phyloP scores from a whole-genome alignment of 371 early-diverging fungal genomes.

The Mucor ambiguus region DNA sequence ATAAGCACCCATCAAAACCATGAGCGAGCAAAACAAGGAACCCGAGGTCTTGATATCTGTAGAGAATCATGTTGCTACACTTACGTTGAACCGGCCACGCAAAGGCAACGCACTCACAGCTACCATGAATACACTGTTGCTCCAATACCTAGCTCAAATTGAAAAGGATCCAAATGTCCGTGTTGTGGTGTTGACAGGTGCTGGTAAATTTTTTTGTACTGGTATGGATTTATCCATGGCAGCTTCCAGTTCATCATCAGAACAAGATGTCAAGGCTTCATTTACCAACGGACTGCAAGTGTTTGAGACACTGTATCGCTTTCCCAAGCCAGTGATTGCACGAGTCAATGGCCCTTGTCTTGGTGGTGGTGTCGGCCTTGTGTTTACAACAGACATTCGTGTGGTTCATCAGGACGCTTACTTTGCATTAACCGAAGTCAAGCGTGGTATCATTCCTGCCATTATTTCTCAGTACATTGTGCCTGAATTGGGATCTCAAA shows the following conservation, averaged over 20 bases:
- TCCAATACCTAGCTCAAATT: slow-evolving; percentile 43
- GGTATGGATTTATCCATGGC: slow-evolving; percentile 68
- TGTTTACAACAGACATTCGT: slow-evolving; percentile 69
- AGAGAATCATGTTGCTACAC: slow-evolving; percentile 53
- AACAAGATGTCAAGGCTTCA: slow-evolving; percentile 32
- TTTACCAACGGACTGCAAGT: slow-evolving; percentile 37
- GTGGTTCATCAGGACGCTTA: slow-evolving; percentile 52
- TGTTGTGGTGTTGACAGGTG: slow-evolving; percentile 65
- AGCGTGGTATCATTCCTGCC: slow-evolving; percentile 72
- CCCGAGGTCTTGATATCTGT: slow-evolving; percentile 18
- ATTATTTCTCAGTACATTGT: slow-evolving; percentile 73
- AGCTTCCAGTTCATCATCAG: slow-evolving; percentile 24
- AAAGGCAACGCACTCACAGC: slow-evolving; percentile 66
- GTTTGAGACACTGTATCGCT: slow-evolving; percentile 48
- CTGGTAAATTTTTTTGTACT: slow-evolving; percentile 76
- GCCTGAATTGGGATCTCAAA: slow-evolving; percentile 61
- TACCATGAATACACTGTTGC: slow-evolving; percentile 52
- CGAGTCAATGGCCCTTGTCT: slow-evolving; percentile 73
- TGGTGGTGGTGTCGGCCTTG: slow-evolving; percentile 73
- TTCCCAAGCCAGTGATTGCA: slow-evolving; percentile 68
- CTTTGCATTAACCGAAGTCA: slow-evolving; percentile 68
- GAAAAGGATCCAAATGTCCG: slow-evolving; percentile 55
- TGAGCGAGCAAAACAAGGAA: background rate
- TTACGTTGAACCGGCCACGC: slow-evolving; percentile 60
- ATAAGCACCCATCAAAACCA: background rate